Conservation (phyloP, 1,139 yeast species). For the Zhuliangozyma parablackwelliae region DNA sequence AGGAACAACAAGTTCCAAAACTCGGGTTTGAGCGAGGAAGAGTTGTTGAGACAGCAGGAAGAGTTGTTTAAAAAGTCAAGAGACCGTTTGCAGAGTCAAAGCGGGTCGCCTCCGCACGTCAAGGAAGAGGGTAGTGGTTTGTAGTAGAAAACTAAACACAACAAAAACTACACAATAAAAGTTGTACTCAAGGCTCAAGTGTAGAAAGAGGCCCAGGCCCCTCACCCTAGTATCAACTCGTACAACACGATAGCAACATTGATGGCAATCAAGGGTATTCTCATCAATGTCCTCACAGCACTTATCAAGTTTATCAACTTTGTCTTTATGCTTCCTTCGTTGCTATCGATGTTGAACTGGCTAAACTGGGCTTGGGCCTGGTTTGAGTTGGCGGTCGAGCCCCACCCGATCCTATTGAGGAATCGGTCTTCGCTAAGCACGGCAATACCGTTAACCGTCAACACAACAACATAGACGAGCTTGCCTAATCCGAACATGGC, state of each 20-base stretch:
- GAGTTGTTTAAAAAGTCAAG: slow-evolving; percentile 87
- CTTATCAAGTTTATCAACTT: slow-evolving; percentile 40
- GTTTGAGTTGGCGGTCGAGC: slow-evolving; percentile 16
- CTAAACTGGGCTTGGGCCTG: slow-evolving; percentile 21
- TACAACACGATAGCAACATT: slow-evolving; percentile 38
- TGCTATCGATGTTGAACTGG: slow-evolving; percentile 22
- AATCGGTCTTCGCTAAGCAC: slow-evolving; percentile 47
- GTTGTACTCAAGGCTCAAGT: neutral
- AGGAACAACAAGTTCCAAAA: slow-evolving; percentile 91
- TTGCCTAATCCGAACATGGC: slow-evolving; percentile 45
- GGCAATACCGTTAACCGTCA: slow-evolving; percentile 42
- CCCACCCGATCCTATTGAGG: slow-evolving; percentile 46
- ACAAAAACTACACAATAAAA: no score
- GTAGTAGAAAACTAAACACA: no score
- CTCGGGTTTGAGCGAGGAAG: slow-evolving; percentile 90
- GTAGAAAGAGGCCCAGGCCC: no score
- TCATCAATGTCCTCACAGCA: slow-evolving; percentile 43
- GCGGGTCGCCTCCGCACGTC: slow-evolving; percentile 9
- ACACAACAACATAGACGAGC: slow-evolving; percentile 36
- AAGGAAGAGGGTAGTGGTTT: neutral
- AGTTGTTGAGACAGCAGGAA: slow-evolving; percentile 85
- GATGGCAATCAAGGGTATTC: slow-evolving; percentile 41
- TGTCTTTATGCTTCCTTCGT: slow-evolving; percentile 30
- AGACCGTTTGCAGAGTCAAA: slow-evolving; percentile 54
- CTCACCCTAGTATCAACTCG: slow-evolving; percentile 39